Conservation (phyloP, 768 basidiomycete genomes). For the Leucosporidium yakuticum region DNA sequence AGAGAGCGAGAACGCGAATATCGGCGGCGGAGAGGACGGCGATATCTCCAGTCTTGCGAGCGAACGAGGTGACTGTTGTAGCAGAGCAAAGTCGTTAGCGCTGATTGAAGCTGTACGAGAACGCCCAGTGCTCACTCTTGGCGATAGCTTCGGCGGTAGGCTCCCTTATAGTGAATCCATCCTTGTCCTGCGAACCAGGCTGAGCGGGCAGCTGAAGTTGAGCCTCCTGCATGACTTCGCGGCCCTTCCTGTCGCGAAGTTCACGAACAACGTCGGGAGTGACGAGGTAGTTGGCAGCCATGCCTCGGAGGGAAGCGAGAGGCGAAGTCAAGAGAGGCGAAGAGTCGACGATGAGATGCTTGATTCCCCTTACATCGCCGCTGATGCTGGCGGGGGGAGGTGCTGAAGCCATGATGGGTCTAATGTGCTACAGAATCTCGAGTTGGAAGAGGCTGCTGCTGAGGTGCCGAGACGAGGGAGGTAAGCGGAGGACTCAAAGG, state of each 20-base stretch:
- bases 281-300: slow-evolving; percentile 78
- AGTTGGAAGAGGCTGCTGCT: too few relatives aligned
- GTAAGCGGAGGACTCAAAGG: too few relatives aligned
- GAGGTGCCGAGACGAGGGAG: too few relatives aligned
- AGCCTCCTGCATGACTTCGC: slow-evolving; percentile 67
- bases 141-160: slow-evolving; percentile 51
- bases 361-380: slow-evolving; percentile 2
- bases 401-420: too few relatives aligned
- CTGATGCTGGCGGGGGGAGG: too few relatives aligned
- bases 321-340: slow-evolving; percentile 28
- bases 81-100: slow-evolving; percentile 4
- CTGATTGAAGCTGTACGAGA: not conserved
- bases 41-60: slow-evolving; percentile 95
- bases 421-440: too few relatives aligned
- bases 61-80: slow-evolving; percentile 70
- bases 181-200: slow-evolving; percentile 7
- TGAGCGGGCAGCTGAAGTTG: slow-evolving; percentile 54
- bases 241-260: slow-evolving; percentile 76
- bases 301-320: slow-evolving; percentile 64
- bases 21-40: slow-evolving; percentile 84
- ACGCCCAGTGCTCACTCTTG: slow-evolving; percentile 44
- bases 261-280: slow-evolving; percentile 86
- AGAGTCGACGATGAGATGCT: slow-evolving; percentile 41
- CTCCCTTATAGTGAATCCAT: slow-evolving; percentile 38
- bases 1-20: slow-evolving; percentile 82